Evolutionary conservation across 2,329 filamentous ascomycete species (phyloP).

Genomic region (Setomelanomma holmii): DNA sequence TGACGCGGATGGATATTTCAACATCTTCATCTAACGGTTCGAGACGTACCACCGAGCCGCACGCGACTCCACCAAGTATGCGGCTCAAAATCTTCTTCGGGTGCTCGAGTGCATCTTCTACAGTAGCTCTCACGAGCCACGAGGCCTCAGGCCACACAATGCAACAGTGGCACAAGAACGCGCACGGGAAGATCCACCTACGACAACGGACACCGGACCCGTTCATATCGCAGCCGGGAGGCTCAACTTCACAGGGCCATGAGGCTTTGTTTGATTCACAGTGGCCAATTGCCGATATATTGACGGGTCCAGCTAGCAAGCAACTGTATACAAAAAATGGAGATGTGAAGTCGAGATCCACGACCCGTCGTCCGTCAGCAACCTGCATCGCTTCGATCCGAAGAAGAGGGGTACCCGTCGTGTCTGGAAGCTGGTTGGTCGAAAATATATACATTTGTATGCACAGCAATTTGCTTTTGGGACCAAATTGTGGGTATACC

Average conservation of each 20-base stretch:
- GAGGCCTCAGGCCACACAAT: neutral
- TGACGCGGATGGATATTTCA: neutral
- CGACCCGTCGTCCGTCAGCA: neutral
- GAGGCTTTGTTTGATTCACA: neutral
- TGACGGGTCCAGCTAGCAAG: neutral
- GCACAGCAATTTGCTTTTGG: no score
- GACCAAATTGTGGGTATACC: no score
- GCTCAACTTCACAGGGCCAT: neutral
- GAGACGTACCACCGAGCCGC: neutral
- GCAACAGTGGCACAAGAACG: neutral
- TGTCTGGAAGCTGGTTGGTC: no score
- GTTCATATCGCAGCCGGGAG: neutral
- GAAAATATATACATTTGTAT: no score
- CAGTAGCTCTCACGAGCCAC: neutral
- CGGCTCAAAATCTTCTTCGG: neutral
- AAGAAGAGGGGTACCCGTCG: no score
- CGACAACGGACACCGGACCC: neutral
- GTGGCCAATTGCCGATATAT: neutral
- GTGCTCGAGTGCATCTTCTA: neutral
- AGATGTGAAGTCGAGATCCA: neutral
- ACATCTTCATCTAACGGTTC: neutral
- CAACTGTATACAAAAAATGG: neutral
- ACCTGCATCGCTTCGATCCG: neutral
- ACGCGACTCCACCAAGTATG: neutral
- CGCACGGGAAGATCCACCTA: neutral